A percentile compares a stretch with the other conserved stretches of the same genome.
Conservation (phyloP, 2,329 filamentous ascomycete species). For the Acrodontium crateriforme region DNA sequence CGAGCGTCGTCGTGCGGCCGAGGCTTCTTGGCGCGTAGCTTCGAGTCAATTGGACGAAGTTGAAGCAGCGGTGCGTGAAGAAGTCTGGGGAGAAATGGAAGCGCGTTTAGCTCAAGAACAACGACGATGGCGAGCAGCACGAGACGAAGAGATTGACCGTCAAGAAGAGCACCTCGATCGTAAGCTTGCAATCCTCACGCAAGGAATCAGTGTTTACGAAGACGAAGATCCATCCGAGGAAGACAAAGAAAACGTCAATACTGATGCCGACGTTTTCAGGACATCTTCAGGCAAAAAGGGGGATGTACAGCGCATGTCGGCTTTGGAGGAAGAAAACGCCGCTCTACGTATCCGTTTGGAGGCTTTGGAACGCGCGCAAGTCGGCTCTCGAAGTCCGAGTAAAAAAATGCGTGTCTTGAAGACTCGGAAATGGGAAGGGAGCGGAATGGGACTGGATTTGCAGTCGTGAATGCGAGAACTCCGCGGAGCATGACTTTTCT, state of each 20-base stretch:
- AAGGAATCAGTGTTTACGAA: conserved; percentile 35
- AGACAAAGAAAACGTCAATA: conserved; percentile 13
- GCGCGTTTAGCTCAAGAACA: conserved; percentile 59
- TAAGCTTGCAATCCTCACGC: conserved; percentile 64
- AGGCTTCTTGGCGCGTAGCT: conserved; percentile 56
- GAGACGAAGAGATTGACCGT: conserved; percentile 62
- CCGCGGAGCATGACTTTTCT: too few species aligned
- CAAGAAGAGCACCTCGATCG: conserved; percentile 75
- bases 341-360: conserved; percentile 27
- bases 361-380: conserved; percentile 26
- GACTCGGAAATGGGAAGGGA: conserved; percentile 33
- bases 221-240: conserved; percentile 22
- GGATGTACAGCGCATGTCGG: conserved; percentile 18
- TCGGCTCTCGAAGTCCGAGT: conserved; percentile 27
- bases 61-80: conserved; percentile 76
- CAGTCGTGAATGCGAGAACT: too few species aligned
- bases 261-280: neutral
- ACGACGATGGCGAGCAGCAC: conserved; percentile 63
- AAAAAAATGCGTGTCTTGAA: conserved; percentile 38
- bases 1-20: conserved; percentile 54
- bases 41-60: conserved; percentile 55
- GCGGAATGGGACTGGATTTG: conserved; percentile 18
- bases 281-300: too few species aligned
- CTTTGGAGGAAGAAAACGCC: conserved; percentile 34
- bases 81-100: conserved; percentile 81